A percentile compares a stretch with the other conserved stretches of the same genome.
Evolutionary conservation across 345 rosid species (phyloP).

Genomic region (Gossypium raimondii): DNA sequence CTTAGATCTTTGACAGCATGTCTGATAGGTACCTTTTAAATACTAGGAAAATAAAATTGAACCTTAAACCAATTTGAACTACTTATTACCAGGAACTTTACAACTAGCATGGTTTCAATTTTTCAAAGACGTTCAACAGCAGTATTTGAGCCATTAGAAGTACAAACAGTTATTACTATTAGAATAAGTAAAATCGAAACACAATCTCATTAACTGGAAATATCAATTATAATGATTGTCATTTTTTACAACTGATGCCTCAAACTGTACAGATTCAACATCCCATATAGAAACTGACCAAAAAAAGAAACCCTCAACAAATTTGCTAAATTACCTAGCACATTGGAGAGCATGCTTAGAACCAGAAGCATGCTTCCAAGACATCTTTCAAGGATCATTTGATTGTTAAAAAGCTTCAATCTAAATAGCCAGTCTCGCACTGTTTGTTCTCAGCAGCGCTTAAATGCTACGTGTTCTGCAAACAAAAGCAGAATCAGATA

Average conservation of each 20-base stretch:
- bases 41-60: background rate
- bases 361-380: constrained; percentile 39
- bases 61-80: background rate
- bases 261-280: no score
- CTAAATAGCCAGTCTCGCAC: background rate
- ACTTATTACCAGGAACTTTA: background rate
- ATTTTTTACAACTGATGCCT: background rate
- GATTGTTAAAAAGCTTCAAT: constrained; percentile 21
- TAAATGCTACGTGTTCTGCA: constrained; percentile 24
- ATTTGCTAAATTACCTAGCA: constrained; percentile 44
- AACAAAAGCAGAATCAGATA: constrained; percentile 2
- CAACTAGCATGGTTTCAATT: background rate
- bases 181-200: background rate
- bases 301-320: constrained; percentile 1
- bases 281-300: background rate
- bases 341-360: constrained; percentile 31
- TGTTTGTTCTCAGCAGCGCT: constrained; percentile 17
- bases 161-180: background rate
- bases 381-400: constrained; percentile 53
- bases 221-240: no score
- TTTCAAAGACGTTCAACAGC: background rate
- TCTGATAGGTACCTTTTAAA: background rate
- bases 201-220: background rate
- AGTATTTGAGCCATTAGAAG: background rate
- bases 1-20: background rate